These are phyloP conservation scores for Pedinophyceae sp. DNA, from an alignment of 139 green algal species.

Conservation along the genomic window DNA sequence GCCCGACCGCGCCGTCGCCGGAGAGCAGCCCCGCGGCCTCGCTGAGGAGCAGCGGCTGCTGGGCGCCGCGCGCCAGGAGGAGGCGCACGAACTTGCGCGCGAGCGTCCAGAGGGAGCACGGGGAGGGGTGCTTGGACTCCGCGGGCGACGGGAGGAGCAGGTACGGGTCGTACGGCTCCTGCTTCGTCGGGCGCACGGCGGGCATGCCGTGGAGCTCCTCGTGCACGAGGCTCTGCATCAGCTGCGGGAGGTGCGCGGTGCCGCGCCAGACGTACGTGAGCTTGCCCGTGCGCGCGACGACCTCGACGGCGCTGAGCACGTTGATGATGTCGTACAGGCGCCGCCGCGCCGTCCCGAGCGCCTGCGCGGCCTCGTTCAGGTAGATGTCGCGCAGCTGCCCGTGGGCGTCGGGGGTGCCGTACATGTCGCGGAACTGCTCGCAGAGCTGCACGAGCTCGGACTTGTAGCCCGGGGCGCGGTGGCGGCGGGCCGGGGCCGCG, in stretches of 20 bases:
- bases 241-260: conserved; percentile 22
- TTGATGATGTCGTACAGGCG: neutral
- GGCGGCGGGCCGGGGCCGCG: no score
- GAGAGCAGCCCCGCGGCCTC: conserved; percentile 16
- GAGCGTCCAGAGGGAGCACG: conserved; percentile 30
- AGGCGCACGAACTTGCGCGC: conserved; percentile 23
- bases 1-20: neutral
- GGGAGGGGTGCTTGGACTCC: conserved; percentile 10
- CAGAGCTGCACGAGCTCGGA: no score
- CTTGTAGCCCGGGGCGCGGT: no score
- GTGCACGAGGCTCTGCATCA: conserved; percentile 18
- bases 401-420: no score
- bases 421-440: no score
- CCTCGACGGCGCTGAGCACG: conserved; percentile 5
- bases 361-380: no score
- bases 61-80: conserved; percentile 14
- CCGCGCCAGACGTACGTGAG: conserved; percentile 29
- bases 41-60: conserved; percentile 18
- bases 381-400: no score
- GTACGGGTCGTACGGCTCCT: no score
- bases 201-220: conserved; percentile 13
- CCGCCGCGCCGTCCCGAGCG: neutral
- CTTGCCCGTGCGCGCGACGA: conserved; percentile 25
- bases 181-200: conserved; percentile 1
- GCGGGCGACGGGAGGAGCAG: no score